Base-by-base conservation (phyloP, 1,284 basidiomycete species). In the Malassezia nana region DNA sequence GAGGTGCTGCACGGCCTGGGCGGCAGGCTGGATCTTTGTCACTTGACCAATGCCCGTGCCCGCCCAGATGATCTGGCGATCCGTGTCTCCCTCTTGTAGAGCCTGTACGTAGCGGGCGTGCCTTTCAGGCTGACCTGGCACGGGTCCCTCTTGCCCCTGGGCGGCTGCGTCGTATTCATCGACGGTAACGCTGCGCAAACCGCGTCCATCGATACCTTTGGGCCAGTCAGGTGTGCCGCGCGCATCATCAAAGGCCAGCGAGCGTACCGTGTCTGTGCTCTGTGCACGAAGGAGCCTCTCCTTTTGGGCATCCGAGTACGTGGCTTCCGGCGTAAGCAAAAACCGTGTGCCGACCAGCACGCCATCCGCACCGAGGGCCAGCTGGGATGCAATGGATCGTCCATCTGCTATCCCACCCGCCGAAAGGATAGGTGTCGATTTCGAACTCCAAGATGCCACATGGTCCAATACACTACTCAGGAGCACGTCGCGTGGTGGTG, bases 161-260 rank as follows among this genome's bases (percentile, higher is more conserved):
- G 52, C 42, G n/a, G 60, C 66, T 0, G 16, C 38, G 29, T 66
- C 64, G 55, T 62, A 73, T 25, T 69, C 67, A 22, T 53, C 54
- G 4, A 73, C 66, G 1, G 69, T 72, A 24, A 42, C 50, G 33
- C 64, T 71, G 8, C 54, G 42, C 20, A 74, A 22, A 0, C 68
- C 71, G 26, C 71, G 40, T 1, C 71, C 71, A 30, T 74, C 69
- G 4, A 66, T 63, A 4, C 67, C 67, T 6, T 51, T 26, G 5
- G 71, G 71, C 71, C 71, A 74, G 24, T 65, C 65, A 0, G 64
- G 52, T 5, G 69, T 72, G 26, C 60, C 60, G 4, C 71, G 56
- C 0, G 71, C 71, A 24, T 72, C 64, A 41, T 74, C 71, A 35
- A 72, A 69, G 0, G 69, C 69, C 24, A 61, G 55, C 1, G 68